Conservation (phyloP, 192 early-diverging fungal species). For the Coemansia sp. region DNA sequence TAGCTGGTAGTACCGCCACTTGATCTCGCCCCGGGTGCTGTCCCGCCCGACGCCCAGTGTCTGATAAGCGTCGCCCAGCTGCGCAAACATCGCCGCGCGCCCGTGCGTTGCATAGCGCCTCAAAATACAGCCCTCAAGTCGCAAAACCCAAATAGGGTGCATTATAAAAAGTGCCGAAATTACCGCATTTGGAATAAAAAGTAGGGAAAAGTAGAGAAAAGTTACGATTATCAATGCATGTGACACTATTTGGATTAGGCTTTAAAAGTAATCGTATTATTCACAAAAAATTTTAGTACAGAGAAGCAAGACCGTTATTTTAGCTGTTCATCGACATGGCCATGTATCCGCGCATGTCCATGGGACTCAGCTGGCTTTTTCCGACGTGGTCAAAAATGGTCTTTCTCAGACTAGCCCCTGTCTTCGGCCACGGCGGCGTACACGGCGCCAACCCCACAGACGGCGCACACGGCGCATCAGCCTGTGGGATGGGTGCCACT, state of each 20-base stretch:
- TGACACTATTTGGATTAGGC: too few species aligned
- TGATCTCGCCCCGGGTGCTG: slow-evolving; percentile 25
- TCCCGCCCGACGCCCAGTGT: slow-evolving; percentile 16
- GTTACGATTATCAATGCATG: background rate
- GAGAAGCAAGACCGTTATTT: background rate
- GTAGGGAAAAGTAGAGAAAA: background rate
- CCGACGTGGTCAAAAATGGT: slow-evolving; percentile 53
- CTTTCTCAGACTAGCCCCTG: slow-evolving; percentile 35
- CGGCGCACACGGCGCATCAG: background rate
- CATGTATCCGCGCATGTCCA: slow-evolving; percentile 52
- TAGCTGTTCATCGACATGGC: slow-evolving; percentile 46
- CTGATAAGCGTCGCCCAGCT: slow-evolving; percentile 25
- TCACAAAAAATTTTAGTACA: slow-evolving; percentile 1
- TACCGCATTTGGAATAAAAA: background rate
- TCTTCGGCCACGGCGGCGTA: slow-evolving; percentile 50
- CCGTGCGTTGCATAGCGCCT: slow-evolving; percentile 4
- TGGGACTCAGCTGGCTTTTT: slow-evolving; percentile 41
- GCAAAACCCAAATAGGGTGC: background rate
- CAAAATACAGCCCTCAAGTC: background rate
- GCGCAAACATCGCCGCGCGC: slow-evolving; percentile 9
- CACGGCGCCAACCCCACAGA: slow-evolving; percentile 24
- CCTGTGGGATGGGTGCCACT: background rate
- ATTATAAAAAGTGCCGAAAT: background rate
- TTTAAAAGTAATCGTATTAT: too few species aligned
- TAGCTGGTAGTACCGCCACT: slow-evolving; percentile 35